These are phyloP conservation scores for Monosporascus ibericus DNA, from an alignment of 2,329 filamentous ascomycete genomes.

Conservation along the genomic window DNA sequence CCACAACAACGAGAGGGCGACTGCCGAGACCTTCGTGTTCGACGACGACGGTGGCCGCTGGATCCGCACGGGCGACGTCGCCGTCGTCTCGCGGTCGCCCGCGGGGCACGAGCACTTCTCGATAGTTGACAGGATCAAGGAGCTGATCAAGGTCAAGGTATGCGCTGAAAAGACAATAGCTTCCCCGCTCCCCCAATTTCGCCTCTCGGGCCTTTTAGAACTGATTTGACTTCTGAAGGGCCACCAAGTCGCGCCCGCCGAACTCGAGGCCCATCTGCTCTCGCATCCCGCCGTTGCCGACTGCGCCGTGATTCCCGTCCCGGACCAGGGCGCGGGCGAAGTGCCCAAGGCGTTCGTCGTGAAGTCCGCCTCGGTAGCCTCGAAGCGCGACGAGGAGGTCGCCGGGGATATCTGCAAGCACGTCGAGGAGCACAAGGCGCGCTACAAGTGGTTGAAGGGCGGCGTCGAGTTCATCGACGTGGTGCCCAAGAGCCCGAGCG, in stretches of 20 bases:
- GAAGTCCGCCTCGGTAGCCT: constrained; percentile 33
- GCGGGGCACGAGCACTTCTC: constrained; percentile 74
- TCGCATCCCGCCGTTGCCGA: constrained; percentile 70
- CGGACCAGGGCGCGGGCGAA: constrained; percentile 55
- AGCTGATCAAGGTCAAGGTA: constrained; percentile 47
- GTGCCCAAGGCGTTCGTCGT: constrained; percentile 65
- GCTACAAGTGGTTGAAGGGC: constrained; percentile 52
- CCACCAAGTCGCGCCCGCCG: constrained; percentile 75
- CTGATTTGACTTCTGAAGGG: constrained; percentile 37
- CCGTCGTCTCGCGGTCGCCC: constrained; percentile 57
- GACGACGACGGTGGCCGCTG: constrained; percentile 64
- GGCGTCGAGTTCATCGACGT: constrained; percentile 48
- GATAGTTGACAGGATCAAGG: constrained; percentile 67
- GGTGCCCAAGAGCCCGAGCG: constrained; percentile 59
- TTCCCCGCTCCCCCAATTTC: too few relatives aligned
- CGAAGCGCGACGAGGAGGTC: constrained; percentile 29
- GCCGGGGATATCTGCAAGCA: constrained; percentile 41
- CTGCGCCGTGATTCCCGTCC: constrained; percentile 71
- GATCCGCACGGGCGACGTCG: constrained; percentile 83
- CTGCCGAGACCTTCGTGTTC: constrained; percentile 66
- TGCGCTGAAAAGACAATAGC: background rate
- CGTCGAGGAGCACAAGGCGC: constrained; percentile 51
- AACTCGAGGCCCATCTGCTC: constrained; percentile 75
- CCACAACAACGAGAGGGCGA: constrained; percentile 79
- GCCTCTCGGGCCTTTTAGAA: too few relatives aligned